Evolutionary conservation across 2,329 filamentous ascomycete genomes (phyloP).

Genomic region (Ophiostoma ips): DNA sequence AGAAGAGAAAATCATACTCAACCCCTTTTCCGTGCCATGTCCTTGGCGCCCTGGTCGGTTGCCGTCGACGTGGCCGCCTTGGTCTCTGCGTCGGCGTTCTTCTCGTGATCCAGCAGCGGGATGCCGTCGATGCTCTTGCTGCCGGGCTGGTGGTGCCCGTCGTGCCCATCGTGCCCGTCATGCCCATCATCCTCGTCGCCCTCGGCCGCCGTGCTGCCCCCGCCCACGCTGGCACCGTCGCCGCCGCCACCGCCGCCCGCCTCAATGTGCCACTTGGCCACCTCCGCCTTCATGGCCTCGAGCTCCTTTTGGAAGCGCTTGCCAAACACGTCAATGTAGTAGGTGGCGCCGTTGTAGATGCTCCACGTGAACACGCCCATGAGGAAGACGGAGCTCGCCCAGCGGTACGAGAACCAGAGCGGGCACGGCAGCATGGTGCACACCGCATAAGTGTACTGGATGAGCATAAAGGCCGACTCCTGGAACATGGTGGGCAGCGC

Average conservation of each 20-base stretch:
- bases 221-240: background rate
- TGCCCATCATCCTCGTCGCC: background rate
- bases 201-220: constrained; percentile 6
- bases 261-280: constrained; percentile 66
- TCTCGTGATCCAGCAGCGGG: constrained; percentile 35
- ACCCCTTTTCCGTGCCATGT: constrained; percentile 30
- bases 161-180: constrained; percentile 15
- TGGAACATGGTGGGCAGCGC: constrained; percentile 62
- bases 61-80: constrained; percentile 1
- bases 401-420: constrained; percentile 83
- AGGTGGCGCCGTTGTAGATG: constrained; percentile 92
- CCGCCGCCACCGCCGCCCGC: constrained; percentile 22
- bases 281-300: constrained; percentile 75
- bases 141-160: constrained; percentile 14
- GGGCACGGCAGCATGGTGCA: constrained; percentile 91
- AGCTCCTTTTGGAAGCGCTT: constrained; percentile 94
- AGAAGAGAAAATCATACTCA: background rate
- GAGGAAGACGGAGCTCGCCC: constrained; percentile 65
- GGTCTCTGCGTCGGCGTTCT: constrained; percentile 2
- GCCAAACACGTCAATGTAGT: constrained; percentile 96
- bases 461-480: constrained; percentile 86
- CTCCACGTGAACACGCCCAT: constrained; percentile 81
- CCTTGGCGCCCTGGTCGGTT: constrained; percentile 27
- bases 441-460: constrained; percentile 84
- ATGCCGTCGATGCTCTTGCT: constrained; percentile 36